Evolutionary conservation across 345 rosid species (phyloP).

Genomic region (Angophora floribunda): DNA sequence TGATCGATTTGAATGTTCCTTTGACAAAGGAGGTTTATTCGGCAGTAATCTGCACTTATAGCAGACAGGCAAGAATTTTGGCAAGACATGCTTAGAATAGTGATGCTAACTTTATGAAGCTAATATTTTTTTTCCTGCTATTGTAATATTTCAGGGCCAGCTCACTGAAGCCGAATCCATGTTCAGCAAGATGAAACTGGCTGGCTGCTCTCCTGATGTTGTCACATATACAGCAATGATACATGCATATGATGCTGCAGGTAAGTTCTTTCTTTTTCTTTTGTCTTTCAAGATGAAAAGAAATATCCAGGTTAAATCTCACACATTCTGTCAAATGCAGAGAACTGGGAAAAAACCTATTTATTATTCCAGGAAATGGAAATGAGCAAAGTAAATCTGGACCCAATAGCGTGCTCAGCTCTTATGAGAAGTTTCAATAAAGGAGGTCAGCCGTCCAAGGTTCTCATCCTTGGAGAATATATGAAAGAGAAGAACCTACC

Average conservation of each 20-base stretch:
- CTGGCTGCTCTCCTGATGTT: conserved; percentile 68
- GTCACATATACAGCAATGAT: conserved; percentile 76
- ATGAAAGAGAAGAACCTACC: conserved; percentile 61
- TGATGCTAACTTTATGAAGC: not conserved
- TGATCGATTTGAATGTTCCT: conserved; percentile 45
- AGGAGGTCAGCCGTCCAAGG: conserved; percentile 63
- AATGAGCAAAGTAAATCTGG: conserved; percentile 44
- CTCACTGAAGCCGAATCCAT: conserved; percentile 67
- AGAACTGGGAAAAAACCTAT: conserved; percentile 61
- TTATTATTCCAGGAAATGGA: conserved; percentile 74
- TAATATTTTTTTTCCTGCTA: not conserved
- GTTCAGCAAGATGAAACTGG: conserved; percentile 62
- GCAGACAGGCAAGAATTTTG: conserved; percentile 60
- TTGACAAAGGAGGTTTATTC: conserved; percentile 79
- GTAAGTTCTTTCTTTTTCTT: conserved; percentile 12
- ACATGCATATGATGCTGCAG: conserved; percentile 61
- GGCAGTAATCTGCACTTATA: conserved; percentile 57
- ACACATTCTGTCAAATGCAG: conserved; percentile 17
- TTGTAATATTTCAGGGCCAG: conserved; percentile 39
- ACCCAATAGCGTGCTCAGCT: conserved; percentile 68
- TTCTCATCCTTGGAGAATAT: conserved; percentile 48
- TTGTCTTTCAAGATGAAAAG: not conserved
- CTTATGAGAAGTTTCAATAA: conserved; percentile 88
- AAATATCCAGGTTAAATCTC: not conserved
- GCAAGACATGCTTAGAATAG: not conserved